These are phyloP conservation scores for Pseudozyma sp. DNA, from an alignment of 1,284 basidiomycete genomes.

Conservation along the genomic window DNA sequence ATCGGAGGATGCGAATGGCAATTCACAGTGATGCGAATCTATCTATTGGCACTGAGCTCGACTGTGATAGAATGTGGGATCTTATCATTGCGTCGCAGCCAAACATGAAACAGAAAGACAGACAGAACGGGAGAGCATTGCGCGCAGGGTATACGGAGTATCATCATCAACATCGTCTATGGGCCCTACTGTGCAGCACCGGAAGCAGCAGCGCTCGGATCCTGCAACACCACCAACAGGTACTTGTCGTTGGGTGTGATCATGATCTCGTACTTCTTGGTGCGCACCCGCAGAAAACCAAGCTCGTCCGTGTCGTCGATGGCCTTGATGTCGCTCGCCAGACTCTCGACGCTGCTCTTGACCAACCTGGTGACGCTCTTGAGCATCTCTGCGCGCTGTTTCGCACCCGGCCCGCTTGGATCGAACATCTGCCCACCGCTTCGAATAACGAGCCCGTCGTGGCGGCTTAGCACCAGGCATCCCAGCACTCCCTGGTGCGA, in stretches of 20 bases:
- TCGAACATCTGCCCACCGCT: constrained; percentile 67
- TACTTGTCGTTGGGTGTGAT: constrained; percentile 66
- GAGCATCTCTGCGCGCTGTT: constrained; percentile 46
- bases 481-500: constrained; percentile 56
- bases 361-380: constrained; percentile 57
- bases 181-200: neutral
- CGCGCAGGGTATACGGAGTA: constrained; percentile 14
- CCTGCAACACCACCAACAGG: constrained; percentile 63
- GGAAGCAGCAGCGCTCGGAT: constrained; percentile 14
- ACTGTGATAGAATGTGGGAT: constrained; percentile 1
- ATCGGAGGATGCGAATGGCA: neutral
- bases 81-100: neutral
- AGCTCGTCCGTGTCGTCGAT: constrained; percentile 59
- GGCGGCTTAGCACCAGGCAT: constrained; percentile 55
- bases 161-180: neutral
- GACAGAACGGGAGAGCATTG: constrained; percentile 8
- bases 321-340: constrained; percentile 39
- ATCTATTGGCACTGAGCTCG: neutral
- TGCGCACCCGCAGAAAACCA: constrained; percentile 60
- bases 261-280: constrained; percentile 64
- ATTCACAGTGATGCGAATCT: neutral
- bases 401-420: constrained; percentile 56
- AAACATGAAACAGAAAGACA: neutral
- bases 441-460: constrained; percentile 62
- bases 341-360: constrained; percentile 31